Evolutionary conservation across 1,284 basidiomycete genomes (phyloP), one percentile per base, ranked within the genome.

Genomic region (Ganoderma sinense): DNA sequence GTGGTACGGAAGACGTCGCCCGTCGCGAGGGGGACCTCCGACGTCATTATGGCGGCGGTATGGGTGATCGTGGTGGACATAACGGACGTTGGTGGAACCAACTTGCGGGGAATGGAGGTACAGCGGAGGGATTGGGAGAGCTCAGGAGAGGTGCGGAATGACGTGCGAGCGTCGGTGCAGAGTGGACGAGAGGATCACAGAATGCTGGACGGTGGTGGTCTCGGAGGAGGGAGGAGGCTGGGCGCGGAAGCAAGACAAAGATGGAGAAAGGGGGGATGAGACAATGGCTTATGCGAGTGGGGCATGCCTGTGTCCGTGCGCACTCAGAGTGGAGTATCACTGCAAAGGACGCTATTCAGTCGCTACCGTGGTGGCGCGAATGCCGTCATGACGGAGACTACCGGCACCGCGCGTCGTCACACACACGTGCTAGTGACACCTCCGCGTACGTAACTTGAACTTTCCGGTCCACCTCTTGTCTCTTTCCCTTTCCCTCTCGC

Each of bases 11-110:
- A 65, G 59, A 74, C 66, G 71, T 78, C 76, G 16, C 74, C 74
- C 5, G 72, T 45, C 31, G 75, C 70, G 43, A 77, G 56, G 40
- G 76, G 72, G n/a, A 75, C 75, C 58, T 78, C 75, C 14, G 70
- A 55, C n/a, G 73, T 73, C 71, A 74, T 68, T 23, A 74, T 51
- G n/a, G 69, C 33, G 1, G 66, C 60, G 11, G 70, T 71, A 55
- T 62, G 66, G 51, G 72, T 70, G 20, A 62, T 65, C 14, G 65
- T 64, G 10, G 43, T 51, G 59, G 59, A 45, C 41, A 68, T 73
- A 16, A 48, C 14, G 48, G 48, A 31, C 45, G 43, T 23, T 48
- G 61, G 33, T 23, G 20, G 48, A 26, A 29, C 39, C 20, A 48
- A 41, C 51, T 51, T 45, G 39, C 8, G 40, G 18, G 29, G 45